Conservation (phyloP, 73 alveolate genomes). For the Blepharisma japonicum region DNA sequence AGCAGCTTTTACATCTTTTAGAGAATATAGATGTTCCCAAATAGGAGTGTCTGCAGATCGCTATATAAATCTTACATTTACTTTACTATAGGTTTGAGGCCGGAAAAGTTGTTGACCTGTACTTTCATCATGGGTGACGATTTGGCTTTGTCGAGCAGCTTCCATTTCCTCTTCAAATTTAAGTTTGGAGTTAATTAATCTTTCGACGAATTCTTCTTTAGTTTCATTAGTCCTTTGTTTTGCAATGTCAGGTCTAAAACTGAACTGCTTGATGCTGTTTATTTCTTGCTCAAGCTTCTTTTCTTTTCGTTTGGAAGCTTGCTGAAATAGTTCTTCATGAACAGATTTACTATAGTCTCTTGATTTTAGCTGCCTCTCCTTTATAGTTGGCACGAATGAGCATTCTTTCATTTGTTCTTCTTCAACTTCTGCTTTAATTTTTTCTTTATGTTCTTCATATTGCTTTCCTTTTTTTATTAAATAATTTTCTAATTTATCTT, state of each 20-base stretch:
- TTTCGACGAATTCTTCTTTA: constrained; percentile 8
- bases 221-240: neutral
- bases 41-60: constrained; percentile 3
- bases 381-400: neutral
- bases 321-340: neutral
- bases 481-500: neutral
- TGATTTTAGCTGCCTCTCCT: neutral
- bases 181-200: constrained; percentile 8
- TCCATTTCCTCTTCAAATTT: constrained; percentile 25
- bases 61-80: no score
- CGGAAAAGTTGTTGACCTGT: constrained; percentile 6
- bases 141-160: neutral
- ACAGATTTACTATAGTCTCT: neutral
- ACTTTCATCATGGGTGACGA: neutral
- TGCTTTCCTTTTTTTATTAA: constrained; percentile 10
- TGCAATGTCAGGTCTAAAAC: constrained; percentile 12
- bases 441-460: neutral
- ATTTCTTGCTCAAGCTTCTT: neutral
- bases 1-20: neutral
- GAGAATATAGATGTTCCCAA: constrained; percentile 11
- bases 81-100: neutral
- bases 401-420: constrained; percentile 15
- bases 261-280: neutral
- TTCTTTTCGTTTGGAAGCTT: neutral
- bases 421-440: neutral